Conservation (phyloP, 306 rosid species). For the Amphicarpaea edgeworthii region DNA sequence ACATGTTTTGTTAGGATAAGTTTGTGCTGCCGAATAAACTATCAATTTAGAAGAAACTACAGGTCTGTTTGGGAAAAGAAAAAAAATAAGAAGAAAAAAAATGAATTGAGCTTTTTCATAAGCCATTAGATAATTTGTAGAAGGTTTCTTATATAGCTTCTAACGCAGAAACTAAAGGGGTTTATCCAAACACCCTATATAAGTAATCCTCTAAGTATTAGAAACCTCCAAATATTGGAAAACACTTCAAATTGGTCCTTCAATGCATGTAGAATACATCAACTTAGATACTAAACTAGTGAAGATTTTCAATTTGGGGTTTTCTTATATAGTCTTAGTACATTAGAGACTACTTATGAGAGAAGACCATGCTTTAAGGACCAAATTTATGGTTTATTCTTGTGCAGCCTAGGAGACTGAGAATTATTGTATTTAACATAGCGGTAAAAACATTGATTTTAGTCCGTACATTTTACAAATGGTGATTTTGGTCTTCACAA, state of each 20-base stretch:
- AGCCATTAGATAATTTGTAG: too few relatives aligned
- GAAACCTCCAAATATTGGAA: neutral
- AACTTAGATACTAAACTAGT: neutral
- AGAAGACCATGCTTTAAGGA: too few relatives aligned
- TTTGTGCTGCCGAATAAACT: neutral
- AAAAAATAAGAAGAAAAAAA: too few relatives aligned
- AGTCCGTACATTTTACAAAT: neutral
- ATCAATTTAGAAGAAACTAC: too few relatives aligned
- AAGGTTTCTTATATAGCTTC: too few relatives aligned
- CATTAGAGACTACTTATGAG: neutral
- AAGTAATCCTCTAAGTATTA: too few relatives aligned
- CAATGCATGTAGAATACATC: neutral
- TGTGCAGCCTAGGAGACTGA: constrained; percentile 23
- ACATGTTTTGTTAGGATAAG: too few relatives aligned
- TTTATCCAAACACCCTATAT: too few relatives aligned
- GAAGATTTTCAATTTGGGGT: neutral
- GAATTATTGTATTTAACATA: constrained; percentile 4
- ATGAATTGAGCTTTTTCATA: too few relatives aligned
- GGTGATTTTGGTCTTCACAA: neutral
- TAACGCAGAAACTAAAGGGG: too few relatives aligned
- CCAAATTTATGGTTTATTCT: neutral
- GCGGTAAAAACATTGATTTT: neutral
- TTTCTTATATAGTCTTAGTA: neutral
- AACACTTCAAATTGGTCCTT: neutral
- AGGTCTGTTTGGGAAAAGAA: too few relatives aligned